Conservation (phyloP, 1,284 basidiomycete species). For the Tilletiopsis washingtonensis region DNA sequence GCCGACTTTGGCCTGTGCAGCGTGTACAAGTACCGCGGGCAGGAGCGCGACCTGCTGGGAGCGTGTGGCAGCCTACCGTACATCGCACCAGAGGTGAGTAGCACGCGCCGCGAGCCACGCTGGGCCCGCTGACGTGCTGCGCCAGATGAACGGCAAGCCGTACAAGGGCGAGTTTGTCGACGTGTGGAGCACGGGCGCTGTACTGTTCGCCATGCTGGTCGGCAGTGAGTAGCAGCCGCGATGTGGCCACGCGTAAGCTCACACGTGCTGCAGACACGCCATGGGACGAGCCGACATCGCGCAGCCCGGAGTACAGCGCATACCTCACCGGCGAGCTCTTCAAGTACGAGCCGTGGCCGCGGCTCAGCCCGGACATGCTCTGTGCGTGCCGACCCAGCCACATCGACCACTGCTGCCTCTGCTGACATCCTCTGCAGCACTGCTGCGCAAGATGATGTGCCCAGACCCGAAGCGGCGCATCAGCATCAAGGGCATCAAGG, state of each 20-base stretch:
- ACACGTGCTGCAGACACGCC: constrained; percentile 69
- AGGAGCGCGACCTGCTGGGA: constrained; percentile 52
- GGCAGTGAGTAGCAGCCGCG: constrained; percentile 62
- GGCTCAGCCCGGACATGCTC: constrained; percentile 58
- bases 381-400: constrained; percentile 6
- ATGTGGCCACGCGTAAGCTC: not conserved
- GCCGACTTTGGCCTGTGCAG: constrained; percentile 91
- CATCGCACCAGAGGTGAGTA: constrained; percentile 75
- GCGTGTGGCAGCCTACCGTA: constrained; percentile 87
- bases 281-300: constrained; percentile 84
- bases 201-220: constrained; percentile 80
- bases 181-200: constrained; percentile 90
- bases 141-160: constrained; percentile 48
- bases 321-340: constrained; percentile 67
- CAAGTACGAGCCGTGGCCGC: constrained; percentile 71
- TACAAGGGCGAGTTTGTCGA: constrained; percentile 90
- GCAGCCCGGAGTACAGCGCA: constrained; percentile 68
- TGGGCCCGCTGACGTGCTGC: constrained; percentile 1
- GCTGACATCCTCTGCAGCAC: not conserved
- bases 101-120: constrained; percentile 4
- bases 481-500: constrained; percentile 35
- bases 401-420: constrained; percentile 17
- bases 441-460: constrained; percentile 34
- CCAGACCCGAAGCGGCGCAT: constrained; percentile 31
- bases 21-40: constrained; percentile 82